These are phyloP conservation scores for Neospermospora avenae DNA, from an alignment of 2,329 filamentous ascomycete genomes.

Conservation along the genomic window DNA sequence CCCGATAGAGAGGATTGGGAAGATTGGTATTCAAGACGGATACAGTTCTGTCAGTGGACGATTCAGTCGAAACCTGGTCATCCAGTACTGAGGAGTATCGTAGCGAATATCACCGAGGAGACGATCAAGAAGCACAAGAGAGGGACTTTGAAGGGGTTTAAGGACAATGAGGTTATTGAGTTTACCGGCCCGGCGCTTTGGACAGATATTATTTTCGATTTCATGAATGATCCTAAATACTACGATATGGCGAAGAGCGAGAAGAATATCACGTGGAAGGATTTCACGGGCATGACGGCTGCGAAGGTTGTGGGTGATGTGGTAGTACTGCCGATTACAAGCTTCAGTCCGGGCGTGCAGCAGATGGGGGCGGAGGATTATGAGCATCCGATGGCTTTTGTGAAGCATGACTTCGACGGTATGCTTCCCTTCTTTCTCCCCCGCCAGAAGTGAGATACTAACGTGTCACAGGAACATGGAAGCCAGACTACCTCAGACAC, in stretches of 20 bases:
- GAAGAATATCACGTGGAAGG: slow-evolving; percentile 75
- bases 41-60: slow-evolving; percentile 99
- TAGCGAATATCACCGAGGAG: slow-evolving; percentile 80
- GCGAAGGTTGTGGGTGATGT: slow-evolving; percentile 91
- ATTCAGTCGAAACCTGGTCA: slow-evolving; percentile 95
- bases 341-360: slow-evolving; percentile 90
- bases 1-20: slow-evolving; percentile 90
- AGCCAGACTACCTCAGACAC: slow-evolving; percentile 67
- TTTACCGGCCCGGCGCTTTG: slow-evolving; percentile 92
- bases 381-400: slow-evolving; percentile 94
- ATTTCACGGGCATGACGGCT: slow-evolving; percentile 83
- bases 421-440: slow-evolving; percentile 33
- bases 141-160: slow-evolving; percentile 56
- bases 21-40: slow-evolving; percentile 91
- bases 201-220: slow-evolving; percentile 89
- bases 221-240: slow-evolving; percentile 87
- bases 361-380: slow-evolving; percentile 89
- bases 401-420: slow-evolving; percentile 97
- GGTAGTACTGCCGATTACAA: slow-evolving; percentile 90
- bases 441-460: slow-evolving; percentile 4
- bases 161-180: slow-evolving; percentile 76
- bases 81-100: slow-evolving; percentile 83
- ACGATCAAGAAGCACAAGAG: slow-evolving; percentile 69
- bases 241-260: slow-evolving; percentile 71
- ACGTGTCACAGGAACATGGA: slow-evolving; percentile 62